These are phyloP conservation scores for Alternaria incomplexa DNA, from an alignment of 2,329 filamentous ascomycete genomes.

Conservation along the genomic window DNA sequence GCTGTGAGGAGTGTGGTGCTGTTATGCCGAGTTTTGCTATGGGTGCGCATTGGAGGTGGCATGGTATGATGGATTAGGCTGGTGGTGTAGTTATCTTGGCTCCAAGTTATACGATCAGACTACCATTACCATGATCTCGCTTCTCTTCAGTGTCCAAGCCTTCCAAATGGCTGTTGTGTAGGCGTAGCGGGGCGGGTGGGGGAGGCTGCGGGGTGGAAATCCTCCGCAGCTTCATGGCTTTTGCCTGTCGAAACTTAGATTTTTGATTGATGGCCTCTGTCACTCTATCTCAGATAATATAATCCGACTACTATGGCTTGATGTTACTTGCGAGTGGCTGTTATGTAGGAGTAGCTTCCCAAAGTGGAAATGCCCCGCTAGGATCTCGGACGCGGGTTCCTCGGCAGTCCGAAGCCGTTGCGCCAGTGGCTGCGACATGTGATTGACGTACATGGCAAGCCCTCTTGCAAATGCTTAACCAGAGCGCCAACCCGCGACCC, in stretches of 20 bases:
- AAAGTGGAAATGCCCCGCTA: not conserved
- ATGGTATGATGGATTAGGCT: constrained; percentile 44
- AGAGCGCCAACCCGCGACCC: not conserved
- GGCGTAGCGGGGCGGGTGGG: not conserved
- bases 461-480: constrained; percentile 3
- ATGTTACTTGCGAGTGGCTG: not conserved
- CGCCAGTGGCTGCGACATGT: not conserved
- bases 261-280: too few species aligned
- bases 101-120: not conserved
- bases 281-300: too few species aligned
- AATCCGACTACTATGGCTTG: not conserved
- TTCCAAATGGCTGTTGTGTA: not conserved
- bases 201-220: too few species aligned
- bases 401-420: not conserved
- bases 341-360: not conserved
- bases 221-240: too few species aligned
- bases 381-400: not conserved
- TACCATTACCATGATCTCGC: not conserved
- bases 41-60: constrained; percentile 63
- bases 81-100: not conserved
- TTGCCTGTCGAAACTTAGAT: too few species aligned
- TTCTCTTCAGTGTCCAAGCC: not conserved
- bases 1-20: constrained; percentile 60
- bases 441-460: constrained; percentile 11
- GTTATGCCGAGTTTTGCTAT: constrained; percentile 65